phyloP scores from a whole-genome alignment of 1,284 basidiomycete species.

The Cutaneotrichosporon sp. region DNA sequence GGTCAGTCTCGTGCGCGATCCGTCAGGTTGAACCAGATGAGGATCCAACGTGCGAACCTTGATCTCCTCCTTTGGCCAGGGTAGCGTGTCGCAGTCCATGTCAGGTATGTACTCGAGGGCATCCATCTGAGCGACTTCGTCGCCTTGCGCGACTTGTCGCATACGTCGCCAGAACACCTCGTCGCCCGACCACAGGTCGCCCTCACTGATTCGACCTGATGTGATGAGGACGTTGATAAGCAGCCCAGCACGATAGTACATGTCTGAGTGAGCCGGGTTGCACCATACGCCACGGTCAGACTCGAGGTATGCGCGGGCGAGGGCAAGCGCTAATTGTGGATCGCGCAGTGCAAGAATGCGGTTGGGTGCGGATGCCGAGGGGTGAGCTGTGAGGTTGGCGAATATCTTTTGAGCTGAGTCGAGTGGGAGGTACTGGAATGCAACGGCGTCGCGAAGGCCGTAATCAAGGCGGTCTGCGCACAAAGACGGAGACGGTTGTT shows the following conservation, averaged over 20 bases:
- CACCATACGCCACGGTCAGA: constrained; percentile 12
- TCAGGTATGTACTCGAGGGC: constrained; percentile 2
- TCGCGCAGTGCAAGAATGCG: constrained; percentile 10
- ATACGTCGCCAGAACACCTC: constrained; percentile 8
- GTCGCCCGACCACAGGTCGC: constrained; percentile 13
- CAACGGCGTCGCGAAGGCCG: constrained; percentile 16
- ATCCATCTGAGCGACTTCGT: not conserved
- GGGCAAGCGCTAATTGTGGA: not conserved
- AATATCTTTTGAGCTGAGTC: not conserved
- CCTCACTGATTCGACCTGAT: constrained; percentile 4
- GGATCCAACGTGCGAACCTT: constrained; percentile 18
- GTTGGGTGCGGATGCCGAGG: not conserved
- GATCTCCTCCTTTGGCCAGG: not conserved
- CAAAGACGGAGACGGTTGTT: constrained; percentile 11
- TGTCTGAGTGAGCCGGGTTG: constrained; percentile 10
- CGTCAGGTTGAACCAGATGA: constrained; percentile 6
- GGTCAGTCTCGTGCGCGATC: not conserved
- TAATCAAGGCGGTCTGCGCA: constrained; percentile 21
- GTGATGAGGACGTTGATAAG: constrained; percentile 10
- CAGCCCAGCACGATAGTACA: constrained; percentile 7
- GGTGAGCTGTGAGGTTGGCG: constrained; percentile 4
- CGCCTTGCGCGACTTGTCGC: not conserved
- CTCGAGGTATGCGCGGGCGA: constrained; percentile 11
- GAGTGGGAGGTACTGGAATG: constrained; percentile 7
- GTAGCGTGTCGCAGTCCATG: no score